Evolutionary conservation across 257 asterid species (phyloP), one percentile per base, ranked within the genome.

Genomic region (Buddleja alternifolia): DNA sequence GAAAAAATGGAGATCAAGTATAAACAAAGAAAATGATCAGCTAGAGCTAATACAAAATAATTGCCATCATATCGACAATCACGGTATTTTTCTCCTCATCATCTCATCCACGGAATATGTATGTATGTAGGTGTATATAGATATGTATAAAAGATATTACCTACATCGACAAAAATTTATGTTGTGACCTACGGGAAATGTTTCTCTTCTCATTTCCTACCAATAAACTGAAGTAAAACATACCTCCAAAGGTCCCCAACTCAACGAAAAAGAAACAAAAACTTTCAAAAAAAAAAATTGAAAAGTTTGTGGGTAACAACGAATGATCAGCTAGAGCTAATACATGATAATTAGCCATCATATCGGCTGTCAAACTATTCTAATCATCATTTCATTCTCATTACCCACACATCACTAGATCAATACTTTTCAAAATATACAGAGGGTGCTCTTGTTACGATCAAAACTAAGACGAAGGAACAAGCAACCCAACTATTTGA

Each of bases 251-350:
- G 50, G 21, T 7, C 42, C 14, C 12, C 6, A 57, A 9, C 4
- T 19, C 8, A 20, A 7, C 10, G 11, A 21, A 36, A 7, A 15
- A 1, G 12, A 19, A 21, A 16, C 10, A 3, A 8, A 15, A n/a
- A 60, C n/a, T 14, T 24, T 21, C 20, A 23, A 7, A 50, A 23
- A 41, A 41, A 10, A 21, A 11, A 7, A 37, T 29, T 16, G 21
- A 41, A 19, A 19, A 21, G 40, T 54, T 53, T 25, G 45, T 54
- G 55, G 51, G 20, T 8, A 20, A 45, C 45, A 37, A 54, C 32
- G 78, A 67, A 77, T 47, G 75, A 77, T 77, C 78, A 72, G 77
- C 55, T 78, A 73, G 76, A 78, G 82, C 82, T 78, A 78, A 73
- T 78, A 78, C 82, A 69, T 78, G 67, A 78, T 73, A 78, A 56